phyloP scores from a whole-genome alignment of 2,329 filamentous ascomycete species.

The Stagonosporopsis chrysanthemi region DNA sequence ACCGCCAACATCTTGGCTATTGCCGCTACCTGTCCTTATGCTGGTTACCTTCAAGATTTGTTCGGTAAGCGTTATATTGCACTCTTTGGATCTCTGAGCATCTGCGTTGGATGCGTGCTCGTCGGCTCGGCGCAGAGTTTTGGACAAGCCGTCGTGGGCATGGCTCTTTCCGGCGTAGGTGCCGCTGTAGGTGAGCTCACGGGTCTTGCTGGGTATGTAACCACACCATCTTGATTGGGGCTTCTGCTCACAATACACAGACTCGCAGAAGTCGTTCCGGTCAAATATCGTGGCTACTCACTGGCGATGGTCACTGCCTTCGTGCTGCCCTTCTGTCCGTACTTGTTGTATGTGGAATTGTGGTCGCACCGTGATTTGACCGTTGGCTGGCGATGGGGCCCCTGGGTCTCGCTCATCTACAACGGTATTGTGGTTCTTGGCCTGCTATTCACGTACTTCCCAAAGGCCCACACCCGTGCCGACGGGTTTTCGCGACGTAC shows the following conservation, averaged over 20 bases:
- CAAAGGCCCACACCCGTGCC: slow-evolving; percentile 40
- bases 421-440: slow-evolving; percentile 43
- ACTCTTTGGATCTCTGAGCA: slow-evolving; percentile 40
- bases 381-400: slow-evolving; percentile 45
- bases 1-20: slow-evolving; percentile 48
- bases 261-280: slow-evolving; percentile 44
- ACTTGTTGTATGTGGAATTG: slow-evolving; percentile 42
- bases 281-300: slow-evolving; percentile 45
- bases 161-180: slow-evolving; percentile 45
- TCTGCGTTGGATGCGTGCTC: slow-evolving; percentile 42
- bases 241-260: slow-evolving; percentile 22
- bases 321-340: slow-evolving; percentile 47
- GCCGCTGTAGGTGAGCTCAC: slow-evolving; percentile 47
- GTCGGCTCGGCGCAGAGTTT: slow-evolving; percentile 43
- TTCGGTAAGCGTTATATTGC: slow-evolving; percentile 49
- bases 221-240: not conserved
- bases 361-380: slow-evolving; percentile 35
- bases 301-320: slow-evolving; percentile 45
- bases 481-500: slow-evolving; percentile 41
- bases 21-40: slow-evolving; percentile 44
- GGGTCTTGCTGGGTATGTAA: slow-evolving; percentile 44
- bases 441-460: slow-evolving; percentile 43
- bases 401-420: slow-evolving; percentile 46
- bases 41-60: slow-evolving; percentile 47
- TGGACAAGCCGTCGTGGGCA: slow-evolving; percentile 44